Percentiles rank a stretch among this genome's conserved stretches.
Conservation (phyloP, 2,329 filamentous ascomycete genomes). For the Nemania diffusa region DNA sequence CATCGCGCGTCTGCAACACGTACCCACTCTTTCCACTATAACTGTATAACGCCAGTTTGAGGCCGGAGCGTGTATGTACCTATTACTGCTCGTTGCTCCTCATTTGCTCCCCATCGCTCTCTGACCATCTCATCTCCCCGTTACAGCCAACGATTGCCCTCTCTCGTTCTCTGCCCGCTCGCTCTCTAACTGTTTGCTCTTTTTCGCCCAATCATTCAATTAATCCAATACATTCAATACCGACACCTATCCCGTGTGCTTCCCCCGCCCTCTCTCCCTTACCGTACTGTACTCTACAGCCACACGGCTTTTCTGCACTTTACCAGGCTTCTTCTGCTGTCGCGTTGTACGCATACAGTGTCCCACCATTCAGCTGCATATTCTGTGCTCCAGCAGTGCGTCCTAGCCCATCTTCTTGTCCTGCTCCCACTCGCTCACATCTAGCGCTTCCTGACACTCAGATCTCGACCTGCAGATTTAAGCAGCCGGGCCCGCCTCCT, state of each 20-base stretch:
- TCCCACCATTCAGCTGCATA: constrained; percentile 11
- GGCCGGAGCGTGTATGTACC: constrained; percentile 38
- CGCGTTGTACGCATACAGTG: constrained; percentile 4
- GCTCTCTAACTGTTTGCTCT: constrained; percentile 17
- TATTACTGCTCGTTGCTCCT: constrained; percentile 32
- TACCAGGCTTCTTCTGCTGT: constrained; percentile 6
- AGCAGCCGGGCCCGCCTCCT: constrained; percentile 39
- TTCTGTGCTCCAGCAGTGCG: constrained; percentile 15
- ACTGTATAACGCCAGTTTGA: constrained; percentile 39
- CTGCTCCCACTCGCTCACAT: constrained; percentile 38
- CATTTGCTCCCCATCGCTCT: too few species aligned
- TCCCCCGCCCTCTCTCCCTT: not conserved
- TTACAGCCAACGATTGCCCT: not conserved
- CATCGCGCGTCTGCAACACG: constrained; percentile 48
- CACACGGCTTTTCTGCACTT: not conserved
- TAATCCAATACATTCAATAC: constrained; percentile 1
- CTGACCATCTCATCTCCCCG: constrained; percentile 25
- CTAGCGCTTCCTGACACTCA: constrained; percentile 43
- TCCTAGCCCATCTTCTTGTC: constrained; percentile 15
- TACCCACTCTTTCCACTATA: constrained; percentile 23
- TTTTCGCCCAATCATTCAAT: constrained; percentile 30
- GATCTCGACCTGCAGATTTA: constrained; percentile 45
- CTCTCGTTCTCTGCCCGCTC: not conserved
- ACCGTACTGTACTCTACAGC: not conserved
- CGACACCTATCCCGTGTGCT: not conserved